Percentiles rank a stretch among this genome's conserved stretches.
Evolutionary conservation across 768 basidiomycete genomes (phyloP).

Genomic region (Macrolepiota fuliginosa): DNA sequence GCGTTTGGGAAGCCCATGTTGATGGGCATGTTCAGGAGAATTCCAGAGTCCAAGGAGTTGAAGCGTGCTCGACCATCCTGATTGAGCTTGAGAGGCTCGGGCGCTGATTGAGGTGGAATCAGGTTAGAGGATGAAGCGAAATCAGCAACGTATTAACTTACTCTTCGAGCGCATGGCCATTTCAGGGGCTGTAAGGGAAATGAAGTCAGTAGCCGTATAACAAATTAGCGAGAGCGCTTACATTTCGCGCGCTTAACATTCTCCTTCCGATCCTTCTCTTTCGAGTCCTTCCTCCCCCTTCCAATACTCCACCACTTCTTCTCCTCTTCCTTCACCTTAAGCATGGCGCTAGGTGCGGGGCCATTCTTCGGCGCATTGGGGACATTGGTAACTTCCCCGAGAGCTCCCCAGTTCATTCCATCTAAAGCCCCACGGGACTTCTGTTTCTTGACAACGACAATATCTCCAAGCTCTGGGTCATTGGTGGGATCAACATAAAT

Average conservation of each 20-base stretch:
- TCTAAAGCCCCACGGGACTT: slow-evolving; percentile 62
- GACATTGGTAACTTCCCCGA: slow-evolving; percentile 62
- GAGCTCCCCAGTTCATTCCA: slow-evolving; percentile 51
- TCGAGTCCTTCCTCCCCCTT: slow-evolving; percentile 69
- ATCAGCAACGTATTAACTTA: slow-evolving; percentile 19
- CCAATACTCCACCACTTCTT: slow-evolving; percentile 84
- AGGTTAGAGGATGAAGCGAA: background rate
- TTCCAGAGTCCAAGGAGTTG: slow-evolving; percentile 56
- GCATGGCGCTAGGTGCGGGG: slow-evolving; percentile 14
- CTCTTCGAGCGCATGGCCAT: slow-evolving; percentile 38
- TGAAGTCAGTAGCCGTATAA: background rate
- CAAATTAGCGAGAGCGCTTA: slow-evolving; percentile 23
- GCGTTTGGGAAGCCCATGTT: slow-evolving; percentile 26
- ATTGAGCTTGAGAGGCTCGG: slow-evolving; percentile 38
- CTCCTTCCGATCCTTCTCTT: slow-evolving; percentile 47
- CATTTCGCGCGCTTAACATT: slow-evolving; percentile 42
- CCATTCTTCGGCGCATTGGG: slow-evolving; percentile 22
- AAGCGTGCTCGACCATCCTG: slow-evolving; percentile 48
- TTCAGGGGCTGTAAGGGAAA: slow-evolving; percentile 32
- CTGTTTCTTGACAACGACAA: slow-evolving; percentile 76
- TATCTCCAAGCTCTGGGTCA: slow-evolving; percentile 67
- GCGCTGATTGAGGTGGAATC: slow-evolving; percentile 31
- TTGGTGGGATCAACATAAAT: slow-evolving; percentile 66
- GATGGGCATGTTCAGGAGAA: slow-evolving; percentile 31
- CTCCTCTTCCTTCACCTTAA: slow-evolving; percentile 34